phyloP scores from a whole-genome alignment of 2,329 filamentous ascomycete genomes.

The Sclerotinia glacialis region DNA sequence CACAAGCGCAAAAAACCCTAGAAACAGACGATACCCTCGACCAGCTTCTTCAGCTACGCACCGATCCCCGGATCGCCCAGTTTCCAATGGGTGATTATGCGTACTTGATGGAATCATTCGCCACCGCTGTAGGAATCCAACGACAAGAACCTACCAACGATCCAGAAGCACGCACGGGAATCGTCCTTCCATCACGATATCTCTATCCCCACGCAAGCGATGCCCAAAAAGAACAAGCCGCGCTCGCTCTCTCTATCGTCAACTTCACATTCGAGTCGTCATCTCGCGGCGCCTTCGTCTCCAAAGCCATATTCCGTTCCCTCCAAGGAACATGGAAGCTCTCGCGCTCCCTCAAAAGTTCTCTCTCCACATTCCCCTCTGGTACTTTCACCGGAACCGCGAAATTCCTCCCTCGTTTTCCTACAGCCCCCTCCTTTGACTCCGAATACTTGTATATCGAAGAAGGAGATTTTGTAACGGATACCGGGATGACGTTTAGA shows the following conservation, averaged over 20 bases:
- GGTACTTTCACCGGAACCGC: conserved; percentile 65
- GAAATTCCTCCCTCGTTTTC: conserved; percentile 59
- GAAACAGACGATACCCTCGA: conserved; percentile 30
- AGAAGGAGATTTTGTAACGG: conserved; percentile 61
- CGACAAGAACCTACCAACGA: conserved; percentile 41
- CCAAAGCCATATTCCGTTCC: conserved; percentile 66
- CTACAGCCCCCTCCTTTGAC: conserved; percentile 48
- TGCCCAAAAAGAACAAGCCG: conserved; percentile 43
- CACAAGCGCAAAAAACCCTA: conserved; percentile 32
- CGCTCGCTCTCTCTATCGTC: conserved; percentile 42
- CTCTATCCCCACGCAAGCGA: conserved; percentile 41
- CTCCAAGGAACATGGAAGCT: conserved; percentile 69
- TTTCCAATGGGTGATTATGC: conserved; percentile 83
- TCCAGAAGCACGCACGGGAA: conserved; percentile 42
- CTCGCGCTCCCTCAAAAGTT: conserved; percentile 54
- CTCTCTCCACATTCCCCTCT: conserved; percentile 56
- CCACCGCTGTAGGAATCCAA: conserved; percentile 54
- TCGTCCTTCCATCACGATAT: conserved; percentile 48
- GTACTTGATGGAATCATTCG: conserved; percentile 71
- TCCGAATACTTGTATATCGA: conserved; percentile 65
- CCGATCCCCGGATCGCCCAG: conserved; percentile 51
- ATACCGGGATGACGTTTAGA: conserved; percentile 35
- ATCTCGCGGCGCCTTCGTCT: conserved; percentile 50
- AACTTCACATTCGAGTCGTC: conserved; percentile 29
- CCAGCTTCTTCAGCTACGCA: conserved; percentile 36